phyloP scores from a whole-genome alignment of 2,329 filamentous ascomycete species.

The Paecilomyces niveus region DNA sequence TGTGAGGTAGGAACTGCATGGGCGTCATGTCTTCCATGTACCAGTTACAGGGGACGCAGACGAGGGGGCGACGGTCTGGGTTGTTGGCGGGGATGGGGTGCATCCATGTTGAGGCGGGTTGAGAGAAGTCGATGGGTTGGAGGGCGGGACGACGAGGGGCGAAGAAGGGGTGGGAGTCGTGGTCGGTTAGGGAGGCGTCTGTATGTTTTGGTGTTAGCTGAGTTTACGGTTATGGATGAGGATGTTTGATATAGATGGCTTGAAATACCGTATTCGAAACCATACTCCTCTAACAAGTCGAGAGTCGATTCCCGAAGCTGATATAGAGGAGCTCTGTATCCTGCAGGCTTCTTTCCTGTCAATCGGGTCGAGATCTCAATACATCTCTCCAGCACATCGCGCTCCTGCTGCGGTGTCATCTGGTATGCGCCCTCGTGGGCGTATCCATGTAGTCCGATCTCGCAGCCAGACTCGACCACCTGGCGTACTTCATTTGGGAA shows the following conservation, averaged over 20 bases:
- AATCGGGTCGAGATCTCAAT: slow-evolving; percentile 65
- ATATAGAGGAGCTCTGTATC: slow-evolving; percentile 32
- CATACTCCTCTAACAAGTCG: slow-evolving; percentile 33
- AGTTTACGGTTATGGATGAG: neutral
- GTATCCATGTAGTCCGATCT: slow-evolving; percentile 53
- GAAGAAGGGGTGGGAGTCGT: slow-evolving; percentile 37
- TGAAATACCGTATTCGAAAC: slow-evolving; percentile 33
- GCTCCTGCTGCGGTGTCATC: slow-evolving; percentile 67
- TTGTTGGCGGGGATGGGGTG: slow-evolving; percentile 24
- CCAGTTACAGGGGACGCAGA: slow-evolving; percentile 40
- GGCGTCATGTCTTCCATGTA: slow-evolving; percentile 43
- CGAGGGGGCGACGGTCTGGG: slow-evolving; percentile 21
- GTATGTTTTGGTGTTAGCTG: neutral
- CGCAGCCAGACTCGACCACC: slow-evolving; percentile 47
- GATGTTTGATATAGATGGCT: neutral
- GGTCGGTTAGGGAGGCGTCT: slow-evolving; percentile 37
- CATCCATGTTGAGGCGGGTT: slow-evolving; percentile 39
- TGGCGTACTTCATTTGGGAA: slow-evolving; percentile 46
- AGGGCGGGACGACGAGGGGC: slow-evolving; percentile 28
- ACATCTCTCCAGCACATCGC: slow-evolving; percentile 66
- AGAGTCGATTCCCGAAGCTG: slow-evolving; percentile 33
- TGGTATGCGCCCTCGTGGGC: slow-evolving; percentile 64
- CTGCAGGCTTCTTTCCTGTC: slow-evolving; percentile 58
- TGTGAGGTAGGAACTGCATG: slow-evolving; percentile 38
- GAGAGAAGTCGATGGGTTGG: slow-evolving; percentile 35